Percentiles rank a stretch among this genome's conserved stretches.
These are phyloP conservation scores for Sonneratia caseolaris DNA, from an alignment of 345 rosid species.

Conservation along the genomic window DNA sequence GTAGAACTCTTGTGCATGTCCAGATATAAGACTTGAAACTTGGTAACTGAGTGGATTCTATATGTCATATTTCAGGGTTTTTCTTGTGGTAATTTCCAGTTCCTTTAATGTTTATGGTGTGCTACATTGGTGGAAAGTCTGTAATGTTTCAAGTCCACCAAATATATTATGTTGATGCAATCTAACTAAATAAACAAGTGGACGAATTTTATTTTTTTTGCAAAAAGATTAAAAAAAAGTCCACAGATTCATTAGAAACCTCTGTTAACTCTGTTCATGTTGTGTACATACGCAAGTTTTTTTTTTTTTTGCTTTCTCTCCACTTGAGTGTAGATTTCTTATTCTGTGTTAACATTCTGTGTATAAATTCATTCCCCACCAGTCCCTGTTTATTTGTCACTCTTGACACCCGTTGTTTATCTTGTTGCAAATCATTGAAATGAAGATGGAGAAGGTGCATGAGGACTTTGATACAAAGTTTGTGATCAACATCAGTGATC, in stretches of 20 bases:
- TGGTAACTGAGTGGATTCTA: too few relatives aligned
- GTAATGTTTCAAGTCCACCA: too few relatives aligned
- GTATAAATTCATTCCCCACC: neutral
- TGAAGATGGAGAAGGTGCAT: conserved; percentile 57
- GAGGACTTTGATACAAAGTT: conserved; percentile 38
- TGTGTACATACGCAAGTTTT: too few relatives aligned
- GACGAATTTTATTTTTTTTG: too few relatives aligned
- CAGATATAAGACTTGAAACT: neutral
- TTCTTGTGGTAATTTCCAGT: too few relatives aligned
- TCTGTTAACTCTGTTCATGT: too few relatives aligned
- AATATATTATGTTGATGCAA: too few relatives aligned
- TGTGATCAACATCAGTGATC: conserved; percentile 51
- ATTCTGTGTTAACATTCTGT: neutral
- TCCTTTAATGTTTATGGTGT: too few relatives aligned
- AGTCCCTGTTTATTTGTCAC: neutral
- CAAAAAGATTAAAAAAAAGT: neutral
- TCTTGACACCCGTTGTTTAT: neutral
- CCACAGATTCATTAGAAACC: neutral
- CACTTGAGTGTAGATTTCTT: neutral
- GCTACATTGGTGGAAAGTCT: too few relatives aligned
- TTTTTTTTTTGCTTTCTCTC: neutral
- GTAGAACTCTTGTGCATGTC: neutral
- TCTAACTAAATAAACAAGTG: too few relatives aligned
- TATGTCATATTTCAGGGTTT: too few relatives aligned
- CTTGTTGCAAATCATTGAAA: conserved; percentile 2